Conservation (phyloP, 495 filamentous ascomycete species). For the Hypoxylon perforatum region DNA sequence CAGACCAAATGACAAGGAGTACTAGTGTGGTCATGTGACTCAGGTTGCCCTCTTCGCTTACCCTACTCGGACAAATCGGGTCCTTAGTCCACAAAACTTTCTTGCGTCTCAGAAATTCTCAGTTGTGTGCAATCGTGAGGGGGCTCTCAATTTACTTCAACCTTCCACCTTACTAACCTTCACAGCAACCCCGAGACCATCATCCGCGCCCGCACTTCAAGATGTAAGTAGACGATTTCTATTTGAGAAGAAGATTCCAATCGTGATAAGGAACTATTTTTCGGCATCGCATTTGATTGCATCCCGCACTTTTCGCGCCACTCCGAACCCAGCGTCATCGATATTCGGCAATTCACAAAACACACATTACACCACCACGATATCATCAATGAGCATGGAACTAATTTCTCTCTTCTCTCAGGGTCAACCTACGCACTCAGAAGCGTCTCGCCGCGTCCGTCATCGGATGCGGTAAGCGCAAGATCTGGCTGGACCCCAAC, state of each 20-base stretch:
- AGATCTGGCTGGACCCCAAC: conserved; percentile 99
- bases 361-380: neutral
- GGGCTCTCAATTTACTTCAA: conserved; percentile 42
- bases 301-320: neutral
- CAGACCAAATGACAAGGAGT: conserved; percentile 3
- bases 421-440: conserved; percentile 99
- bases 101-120: conserved; percentile 34
- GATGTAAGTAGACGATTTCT: conserved; percentile 47
- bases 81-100: conserved; percentile 43
- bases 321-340: conserved; percentile 9
- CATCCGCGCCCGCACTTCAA: conserved; percentile 43
- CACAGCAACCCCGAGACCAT: conserved; percentile 46
- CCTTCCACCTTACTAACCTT: conserved; percentile 46
- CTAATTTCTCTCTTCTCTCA: conserved; percentile 59
- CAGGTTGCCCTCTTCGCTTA: conserved; percentile 46
- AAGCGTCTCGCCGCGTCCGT: conserved; percentile 99
- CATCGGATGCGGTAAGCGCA: conserved; percentile 97
- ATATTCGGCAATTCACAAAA: conserved; percentile 6
- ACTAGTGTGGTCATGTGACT: conserved; percentile 42
- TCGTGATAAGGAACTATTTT: conserved; percentile 1
- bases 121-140: conserved; percentile 36
- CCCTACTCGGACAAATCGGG: conserved; percentile 44
- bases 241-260: neutral
- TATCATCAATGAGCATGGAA: neutral
- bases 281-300: conserved; percentile 16